These are phyloP conservation scores for Rhodotorula babjevae DNA, from an alignment of 768 basidiomycete species.

Conservation along the genomic window DNA sequence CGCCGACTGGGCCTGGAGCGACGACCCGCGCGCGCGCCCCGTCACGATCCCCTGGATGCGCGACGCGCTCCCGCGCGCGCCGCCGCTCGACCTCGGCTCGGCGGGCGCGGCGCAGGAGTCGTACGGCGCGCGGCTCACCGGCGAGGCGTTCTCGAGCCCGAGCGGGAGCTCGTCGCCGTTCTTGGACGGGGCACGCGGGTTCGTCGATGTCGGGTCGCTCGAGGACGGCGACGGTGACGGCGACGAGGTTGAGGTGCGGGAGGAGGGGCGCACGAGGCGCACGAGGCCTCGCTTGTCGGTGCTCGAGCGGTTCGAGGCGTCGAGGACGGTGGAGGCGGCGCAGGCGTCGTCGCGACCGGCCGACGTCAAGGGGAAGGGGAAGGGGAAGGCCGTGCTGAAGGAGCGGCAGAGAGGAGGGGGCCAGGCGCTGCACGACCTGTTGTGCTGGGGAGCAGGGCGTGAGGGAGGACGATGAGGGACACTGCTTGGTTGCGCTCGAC, in stretches of 20 bases:
- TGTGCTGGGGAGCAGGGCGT: neutral
- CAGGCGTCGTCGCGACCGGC: no score
- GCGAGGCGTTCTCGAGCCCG: no score
- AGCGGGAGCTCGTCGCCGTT: no score
- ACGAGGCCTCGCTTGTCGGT: neutral
- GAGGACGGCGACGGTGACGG: no score
- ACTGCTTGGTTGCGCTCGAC: no score
- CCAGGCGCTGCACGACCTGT: neutral
- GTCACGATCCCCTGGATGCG: neutral
- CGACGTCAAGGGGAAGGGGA: neutral
- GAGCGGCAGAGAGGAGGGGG: neutral
- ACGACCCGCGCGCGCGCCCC: neutral
- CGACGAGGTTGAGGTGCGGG: no score
- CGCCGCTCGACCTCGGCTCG: neutral
- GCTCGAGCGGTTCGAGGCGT: neutral
- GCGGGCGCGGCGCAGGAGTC: neutral
- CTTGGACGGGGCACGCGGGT: no score
- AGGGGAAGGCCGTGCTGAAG: neutral
- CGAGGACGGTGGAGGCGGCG: no score
- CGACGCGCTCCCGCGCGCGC: neutral
- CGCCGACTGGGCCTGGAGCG: neutral
- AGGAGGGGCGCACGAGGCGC: neutral
- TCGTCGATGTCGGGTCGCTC: no score
- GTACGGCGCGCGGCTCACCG: neutral
- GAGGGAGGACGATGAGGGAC: neutral